These are phyloP conservation scores for Coemansia nantahalensis DNA, from an alignment of 192 early-diverging fungal genomes.

Conservation along the genomic window DNA sequence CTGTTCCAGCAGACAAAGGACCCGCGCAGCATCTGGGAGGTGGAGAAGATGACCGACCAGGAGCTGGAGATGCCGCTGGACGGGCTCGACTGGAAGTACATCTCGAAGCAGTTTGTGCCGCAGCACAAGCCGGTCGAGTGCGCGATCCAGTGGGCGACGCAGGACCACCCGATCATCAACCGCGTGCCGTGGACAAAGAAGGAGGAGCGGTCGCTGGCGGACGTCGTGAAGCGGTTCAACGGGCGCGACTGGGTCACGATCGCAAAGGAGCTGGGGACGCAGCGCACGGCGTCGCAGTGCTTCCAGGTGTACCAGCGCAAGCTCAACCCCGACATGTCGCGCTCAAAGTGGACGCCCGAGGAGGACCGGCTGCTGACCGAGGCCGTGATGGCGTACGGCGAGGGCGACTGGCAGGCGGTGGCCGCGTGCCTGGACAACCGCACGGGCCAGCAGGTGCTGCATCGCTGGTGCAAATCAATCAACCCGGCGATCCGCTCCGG, in stretches of 20 bases:
- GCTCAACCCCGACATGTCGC: slow-evolving; percentile 41
- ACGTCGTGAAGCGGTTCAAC: slow-evolving; percentile 47
- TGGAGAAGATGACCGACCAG: slow-evolving; percentile 34
- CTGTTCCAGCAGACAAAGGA: slow-evolving; percentile 47
- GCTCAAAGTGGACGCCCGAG: slow-evolving; percentile 64
- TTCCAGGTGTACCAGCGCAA: slow-evolving; percentile 66
- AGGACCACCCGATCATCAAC: slow-evolving; percentile 78
- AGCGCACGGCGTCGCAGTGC: slow-evolving; percentile 71
- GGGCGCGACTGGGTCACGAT: slow-evolving; percentile 66
- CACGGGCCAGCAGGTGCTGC: slow-evolving; percentile 68
- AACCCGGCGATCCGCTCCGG: slow-evolving; percentile 65
- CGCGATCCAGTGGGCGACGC: slow-evolving; percentile 74
- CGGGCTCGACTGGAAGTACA: slow-evolving; percentile 51
- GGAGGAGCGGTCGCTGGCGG: slow-evolving; percentile 54
- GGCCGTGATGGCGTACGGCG: slow-evolving; percentile 66
- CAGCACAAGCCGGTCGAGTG: slow-evolving; percentile 66
- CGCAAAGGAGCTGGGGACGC: slow-evolving; percentile 60
- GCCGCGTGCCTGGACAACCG: slow-evolving; percentile 63
- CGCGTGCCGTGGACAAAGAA: slow-evolving; percentile 61
- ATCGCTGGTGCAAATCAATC: slow-evolving; percentile 70
- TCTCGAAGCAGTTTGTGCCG: slow-evolving; percentile 56
- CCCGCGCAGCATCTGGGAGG: slow-evolving; percentile 48
- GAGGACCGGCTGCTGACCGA: slow-evolving; percentile 63
- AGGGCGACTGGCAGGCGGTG: slow-evolving; percentile 71
- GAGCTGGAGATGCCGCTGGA: slow-evolving; percentile 54